Evolutionary conservation across 2,329 filamentous ascomycete species (phyloP).

Genomic region (Aureobasidium zeae): DNA sequence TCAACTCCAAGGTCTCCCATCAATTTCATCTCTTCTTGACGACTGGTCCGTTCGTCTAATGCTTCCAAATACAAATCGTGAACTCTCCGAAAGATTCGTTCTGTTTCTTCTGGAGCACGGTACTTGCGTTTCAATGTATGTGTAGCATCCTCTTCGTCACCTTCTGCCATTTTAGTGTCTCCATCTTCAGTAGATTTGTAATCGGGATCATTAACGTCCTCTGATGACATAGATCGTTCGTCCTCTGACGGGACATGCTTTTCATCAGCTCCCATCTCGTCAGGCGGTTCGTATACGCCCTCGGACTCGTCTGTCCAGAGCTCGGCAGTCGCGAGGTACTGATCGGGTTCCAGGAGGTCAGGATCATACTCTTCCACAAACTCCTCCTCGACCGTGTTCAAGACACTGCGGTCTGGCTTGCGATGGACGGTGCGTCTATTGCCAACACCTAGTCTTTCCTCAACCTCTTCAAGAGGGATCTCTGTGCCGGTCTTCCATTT

Average conservation of each 20-base stretch:
- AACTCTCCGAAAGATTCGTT: constrained; percentile 14
- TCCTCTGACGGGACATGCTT: not conserved
- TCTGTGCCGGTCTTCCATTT: constrained; percentile 17
- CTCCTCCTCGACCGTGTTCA: constrained; percentile 16
- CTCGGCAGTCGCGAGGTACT: constrained; percentile 38
- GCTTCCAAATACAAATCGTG: constrained; percentile 40
- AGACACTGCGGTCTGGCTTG: not conserved
- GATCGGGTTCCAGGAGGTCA: constrained; percentile 34
- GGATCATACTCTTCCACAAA: constrained; percentile 31
- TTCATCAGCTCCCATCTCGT: constrained; percentile 5
- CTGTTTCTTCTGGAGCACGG: no score
- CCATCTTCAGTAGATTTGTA: not conserved
- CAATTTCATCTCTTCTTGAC: constrained; percentile 38
- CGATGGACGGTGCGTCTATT: not conserved
- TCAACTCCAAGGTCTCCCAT: constrained; percentile 35
- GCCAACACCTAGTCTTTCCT: constrained; percentile 29
- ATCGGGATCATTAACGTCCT: no score
- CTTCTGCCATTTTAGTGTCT: constrained; percentile 3
- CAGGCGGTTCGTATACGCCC: constrained; percentile 16
- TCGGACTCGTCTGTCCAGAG: constrained; percentile 22
- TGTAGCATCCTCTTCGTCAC: constrained; percentile 9
- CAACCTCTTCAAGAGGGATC: constrained; percentile 35
- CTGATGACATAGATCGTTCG: not conserved
- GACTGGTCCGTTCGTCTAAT: constrained; percentile 39
- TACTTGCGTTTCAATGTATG: constrained; percentile 9